phyloP scores from a whole-genome alignment of 2,329 filamentous ascomycete species.

The Aspergillus neoniger region DNA sequence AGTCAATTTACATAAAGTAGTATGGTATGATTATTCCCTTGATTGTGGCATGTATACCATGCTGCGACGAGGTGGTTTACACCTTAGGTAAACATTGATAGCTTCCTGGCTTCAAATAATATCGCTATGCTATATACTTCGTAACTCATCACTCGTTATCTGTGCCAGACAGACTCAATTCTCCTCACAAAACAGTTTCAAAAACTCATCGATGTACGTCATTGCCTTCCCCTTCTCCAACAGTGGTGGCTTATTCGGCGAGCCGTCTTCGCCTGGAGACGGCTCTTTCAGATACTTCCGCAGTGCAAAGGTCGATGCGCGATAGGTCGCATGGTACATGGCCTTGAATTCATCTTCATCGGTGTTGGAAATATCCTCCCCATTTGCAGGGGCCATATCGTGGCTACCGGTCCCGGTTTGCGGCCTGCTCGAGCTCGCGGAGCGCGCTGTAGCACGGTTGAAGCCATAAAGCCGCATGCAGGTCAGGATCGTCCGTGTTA shows the following conservation, averaged over 20 bases:
- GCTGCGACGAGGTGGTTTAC: neutral
- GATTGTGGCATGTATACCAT: neutral
- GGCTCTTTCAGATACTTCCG: conserved; percentile 40
- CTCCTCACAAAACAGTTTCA: conserved; percentile 46
- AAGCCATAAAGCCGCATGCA: conserved; percentile 48
- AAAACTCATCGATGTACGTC: conserved; percentile 43
- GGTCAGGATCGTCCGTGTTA: conserved; percentile 46
- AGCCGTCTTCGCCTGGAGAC: neutral
- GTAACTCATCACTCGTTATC: conserved; percentile 25
- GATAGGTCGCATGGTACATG: conserved; percentile 49
- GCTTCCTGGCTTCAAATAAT: neutral
- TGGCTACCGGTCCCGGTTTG: conserved; percentile 1
- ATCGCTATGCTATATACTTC: conserved; percentile 21
- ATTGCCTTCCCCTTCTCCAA: conserved; percentile 44
- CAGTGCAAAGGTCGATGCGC: conserved; percentile 46
- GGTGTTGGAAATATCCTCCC: conserved; percentile 22
- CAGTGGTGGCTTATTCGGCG: conserved; percentile 21
- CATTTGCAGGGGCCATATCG: conserved; percentile 5
- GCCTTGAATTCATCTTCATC: conserved; percentile 47
- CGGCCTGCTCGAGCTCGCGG: conserved; percentile 22
- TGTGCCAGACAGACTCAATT: conserved; percentile 27
- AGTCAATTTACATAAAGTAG: too few species aligned
- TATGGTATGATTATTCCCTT: too few species aligned
- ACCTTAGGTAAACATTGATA: neutral
- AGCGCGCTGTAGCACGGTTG: conserved; percentile 34